A percentile compares a stretch with the other conserved stretches of the same genome.
Conservation (phyloP, 345 rosid genomes). For the Citrus mangshanensis region DNA sequence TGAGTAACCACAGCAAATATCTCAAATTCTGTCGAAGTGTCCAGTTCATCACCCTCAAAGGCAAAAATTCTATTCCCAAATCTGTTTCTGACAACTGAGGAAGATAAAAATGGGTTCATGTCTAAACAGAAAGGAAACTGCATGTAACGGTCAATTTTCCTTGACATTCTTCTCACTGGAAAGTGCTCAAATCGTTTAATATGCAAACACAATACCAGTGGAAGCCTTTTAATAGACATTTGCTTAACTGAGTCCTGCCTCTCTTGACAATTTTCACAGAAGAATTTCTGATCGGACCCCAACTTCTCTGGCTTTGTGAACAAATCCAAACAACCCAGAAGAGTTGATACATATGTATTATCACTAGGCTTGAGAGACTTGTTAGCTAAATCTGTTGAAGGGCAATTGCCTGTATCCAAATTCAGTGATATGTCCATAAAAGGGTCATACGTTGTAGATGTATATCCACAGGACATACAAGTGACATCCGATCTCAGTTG, state of each 20-base stretch:
- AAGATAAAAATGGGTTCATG: slow-evolving; percentile 78
- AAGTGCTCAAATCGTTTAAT: slow-evolving; percentile 92
- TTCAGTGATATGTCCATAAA: slow-evolving; percentile 88
- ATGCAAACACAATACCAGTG: slow-evolving; percentile 78
- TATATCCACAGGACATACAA: slow-evolving; percentile 80
- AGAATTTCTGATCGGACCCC: slow-evolving; percentile 83
- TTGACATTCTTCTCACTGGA: slow-evolving; percentile 51
- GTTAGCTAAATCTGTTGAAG: slow-evolving; percentile 26
- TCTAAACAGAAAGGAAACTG: slow-evolving; percentile 82
- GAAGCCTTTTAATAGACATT: slow-evolving; percentile 86
- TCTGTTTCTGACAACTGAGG: slow-evolving; percentile 66
- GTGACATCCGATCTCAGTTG: slow-evolving; percentile 86
- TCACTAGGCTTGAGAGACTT: slow-evolving; percentile 36
- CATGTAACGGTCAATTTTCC: slow-evolving; percentile 70
- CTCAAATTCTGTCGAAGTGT: slow-evolving; percentile 63
- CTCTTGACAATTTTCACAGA: slow-evolving; percentile 81
- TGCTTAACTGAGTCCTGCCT: slow-evolving; percentile 77
- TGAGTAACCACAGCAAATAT: slow-evolving; percentile 84
- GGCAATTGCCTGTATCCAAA: slow-evolving; percentile 39
- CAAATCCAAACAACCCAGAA: slow-evolving; percentile 75
- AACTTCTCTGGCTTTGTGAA: slow-evolving; percentile 81
- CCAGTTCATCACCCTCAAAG: slow-evolving; percentile 58
- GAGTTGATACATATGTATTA: slow-evolving; percentile 44
- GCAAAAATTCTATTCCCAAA: slow-evolving; percentile 67
- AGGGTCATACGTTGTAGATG: slow-evolving; percentile 89